Percentiles rank a stretch among this genome's conserved stretches.
Evolutionary conservation across 1,284 basidiomycete species (phyloP).

Genomic region (Cryptococcus sp.): DNA sequence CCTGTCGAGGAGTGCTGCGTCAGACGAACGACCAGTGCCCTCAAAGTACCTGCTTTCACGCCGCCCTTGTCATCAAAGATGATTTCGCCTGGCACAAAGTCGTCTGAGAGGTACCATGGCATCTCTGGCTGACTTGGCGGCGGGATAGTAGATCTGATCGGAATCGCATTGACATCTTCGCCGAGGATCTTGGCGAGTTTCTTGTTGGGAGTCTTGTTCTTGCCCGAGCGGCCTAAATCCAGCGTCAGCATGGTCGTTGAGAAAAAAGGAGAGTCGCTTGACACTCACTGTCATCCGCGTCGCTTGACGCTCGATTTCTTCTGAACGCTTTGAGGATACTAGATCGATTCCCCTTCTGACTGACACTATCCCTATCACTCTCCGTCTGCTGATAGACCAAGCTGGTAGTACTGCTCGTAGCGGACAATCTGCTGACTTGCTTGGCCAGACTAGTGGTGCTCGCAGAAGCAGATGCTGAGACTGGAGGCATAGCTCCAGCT

Average conservation of each 20-base stretch:
- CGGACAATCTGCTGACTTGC: slow-evolving; percentile 19
- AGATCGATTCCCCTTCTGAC: slow-evolving; percentile 37
- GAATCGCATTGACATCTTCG: slow-evolving; percentile 57
- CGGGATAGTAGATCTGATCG: slow-evolving; percentile 56
- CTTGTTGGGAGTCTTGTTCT: slow-evolving; percentile 38
- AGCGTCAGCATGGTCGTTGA: background rate
- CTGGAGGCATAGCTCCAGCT: slow-evolving; percentile 20
- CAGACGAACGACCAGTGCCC: slow-evolving; percentile 81
- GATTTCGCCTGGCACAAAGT: slow-evolving; percentile 78
- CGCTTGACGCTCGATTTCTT: slow-evolving; percentile 33
- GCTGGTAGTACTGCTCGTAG: slow-evolving; percentile 43
- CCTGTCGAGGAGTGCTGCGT: slow-evolving; percentile 85
- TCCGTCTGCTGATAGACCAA: slow-evolving; percentile 37
- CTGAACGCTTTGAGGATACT: slow-evolving; percentile 42
- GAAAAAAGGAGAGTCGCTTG: background rate
- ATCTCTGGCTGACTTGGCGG: slow-evolving; percentile 57
- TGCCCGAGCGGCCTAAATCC: background rate
- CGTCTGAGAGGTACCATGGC: slow-evolving; percentile 83
- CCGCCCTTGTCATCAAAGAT: slow-evolving; percentile 78
- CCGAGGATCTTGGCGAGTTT: slow-evolving; percentile 78
- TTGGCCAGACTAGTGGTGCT: slow-evolving; percentile 10
- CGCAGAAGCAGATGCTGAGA: slow-evolving; percentile 3
- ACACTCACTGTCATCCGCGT: slow-evolving; percentile 34
- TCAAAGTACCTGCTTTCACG: slow-evolving; percentile 83
- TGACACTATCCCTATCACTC: slow-evolving; percentile 31